Evolutionary conservation across 116 monocot species (phyloP).

Genomic region (Thalassia testudinum): DNA sequence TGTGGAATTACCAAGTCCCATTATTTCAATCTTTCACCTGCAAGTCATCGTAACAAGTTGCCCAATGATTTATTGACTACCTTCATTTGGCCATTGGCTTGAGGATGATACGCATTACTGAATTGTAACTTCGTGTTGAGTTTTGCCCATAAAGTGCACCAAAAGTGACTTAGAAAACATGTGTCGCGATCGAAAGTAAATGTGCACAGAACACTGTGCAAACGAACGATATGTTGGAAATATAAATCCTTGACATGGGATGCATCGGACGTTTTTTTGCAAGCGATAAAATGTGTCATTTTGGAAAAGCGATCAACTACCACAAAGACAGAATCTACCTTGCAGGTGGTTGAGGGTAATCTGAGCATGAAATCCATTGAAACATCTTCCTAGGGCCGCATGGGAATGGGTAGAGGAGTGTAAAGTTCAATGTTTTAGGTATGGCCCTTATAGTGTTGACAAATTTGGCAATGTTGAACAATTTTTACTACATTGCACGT

Average conservation of each 20-base stretch:
- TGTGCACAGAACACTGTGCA: background rate
- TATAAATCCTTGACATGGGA: background rate
- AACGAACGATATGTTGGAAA: background rate
- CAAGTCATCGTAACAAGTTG: background rate
- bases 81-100: background rate
- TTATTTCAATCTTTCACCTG: background rate
- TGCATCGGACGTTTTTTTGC: background rate
- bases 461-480: background rate
- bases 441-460: background rate
- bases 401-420: background rate
- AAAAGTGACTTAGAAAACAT: slow-evolving; percentile 3
- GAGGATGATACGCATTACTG: background rate
- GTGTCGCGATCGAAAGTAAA: slow-evolving; percentile 3
- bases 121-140: background rate
- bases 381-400: background rate
- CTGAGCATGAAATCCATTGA: background rate
- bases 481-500: background rate
- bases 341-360: background rate
- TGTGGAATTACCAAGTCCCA: slow-evolving; percentile 1
- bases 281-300: slow-evolving; percentile 2
- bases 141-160: background rate
- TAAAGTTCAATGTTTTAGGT: background rate
- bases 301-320: slow-evolving; percentile 4
- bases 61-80: background rate
- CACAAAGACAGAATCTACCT: background rate